Conservation (phyloP, 495 filamentous ascomycete species). For the Podospora tetraspora region DNA sequence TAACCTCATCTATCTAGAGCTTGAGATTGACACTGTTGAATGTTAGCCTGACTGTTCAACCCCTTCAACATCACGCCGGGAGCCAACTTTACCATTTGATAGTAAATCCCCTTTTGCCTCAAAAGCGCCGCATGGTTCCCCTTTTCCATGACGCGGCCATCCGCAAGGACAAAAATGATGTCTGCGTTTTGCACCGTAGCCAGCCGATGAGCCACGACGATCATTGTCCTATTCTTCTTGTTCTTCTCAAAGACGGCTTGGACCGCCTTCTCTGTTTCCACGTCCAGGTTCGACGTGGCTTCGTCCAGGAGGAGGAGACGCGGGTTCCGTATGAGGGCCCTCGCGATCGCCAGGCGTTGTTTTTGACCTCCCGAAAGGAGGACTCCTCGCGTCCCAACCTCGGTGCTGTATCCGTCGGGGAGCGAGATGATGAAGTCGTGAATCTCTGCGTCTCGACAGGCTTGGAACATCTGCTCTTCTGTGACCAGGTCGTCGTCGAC, state of each 20-base stretch:
- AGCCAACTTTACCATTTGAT: conserved; percentile 47
- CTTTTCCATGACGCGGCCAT: conserved; percentile 49
- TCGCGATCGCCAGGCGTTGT: conserved; percentile 69
- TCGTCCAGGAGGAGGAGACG: conserved; percentile 73
- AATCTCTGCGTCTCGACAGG: conserved; percentile 52
- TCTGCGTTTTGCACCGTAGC: conserved; percentile 56
- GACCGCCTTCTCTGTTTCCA: conserved; percentile 66
- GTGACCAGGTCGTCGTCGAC: conserved; percentile 36
- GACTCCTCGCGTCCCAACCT: conserved; percentile 58
- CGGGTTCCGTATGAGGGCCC: conserved; percentile 71
- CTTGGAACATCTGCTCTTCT: conserved; percentile 41
- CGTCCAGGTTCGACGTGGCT: conserved; percentile 71
- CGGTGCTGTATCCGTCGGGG: conserved; percentile 56
- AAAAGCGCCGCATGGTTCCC: conserved; percentile 48
- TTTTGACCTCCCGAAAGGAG: conserved; percentile 73
- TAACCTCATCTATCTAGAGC: conserved; percentile 31
- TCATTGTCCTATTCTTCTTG: conserved; percentile 59
- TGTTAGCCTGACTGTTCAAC: conserved; percentile 18
- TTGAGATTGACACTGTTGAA: conserved; percentile 44
- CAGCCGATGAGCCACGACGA: conserved; percentile 67
- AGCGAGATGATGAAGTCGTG: conserved; percentile 54
- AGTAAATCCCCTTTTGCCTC: conserved; percentile 49
- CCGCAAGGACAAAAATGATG: conserved; percentile 51
- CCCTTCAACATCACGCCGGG: conserved; percentile 1
- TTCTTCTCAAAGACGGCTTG: conserved; percentile 67